Evolutionary conservation across 768 basidiomycete species (phyloP).

Genomic region (Coprinopsis strossmayeri): DNA sequence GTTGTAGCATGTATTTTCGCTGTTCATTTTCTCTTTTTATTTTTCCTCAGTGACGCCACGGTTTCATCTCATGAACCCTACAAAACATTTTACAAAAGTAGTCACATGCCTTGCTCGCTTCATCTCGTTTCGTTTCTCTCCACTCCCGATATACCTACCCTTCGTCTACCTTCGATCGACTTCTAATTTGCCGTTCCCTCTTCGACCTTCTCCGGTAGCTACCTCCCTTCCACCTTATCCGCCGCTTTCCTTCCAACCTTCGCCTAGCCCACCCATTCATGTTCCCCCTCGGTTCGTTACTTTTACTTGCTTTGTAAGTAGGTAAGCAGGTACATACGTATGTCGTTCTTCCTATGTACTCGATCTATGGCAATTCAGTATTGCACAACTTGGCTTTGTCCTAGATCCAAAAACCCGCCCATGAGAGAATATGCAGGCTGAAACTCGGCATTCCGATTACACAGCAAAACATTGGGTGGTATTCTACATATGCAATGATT

Average conservation of each 20-base stretch:
- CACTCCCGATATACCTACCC: background rate
- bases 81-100: constrained; percentile 8
- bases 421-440: too few relatives aligned
- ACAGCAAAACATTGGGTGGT: too few relatives aligned
- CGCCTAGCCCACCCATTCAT: background rate
- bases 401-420: too few relatives aligned
- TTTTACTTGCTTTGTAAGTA: constrained; percentile 1
- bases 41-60: constrained; percentile 5
- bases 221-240: too few relatives aligned
- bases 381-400: too few relatives aligned
- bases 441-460: too few relatives aligned
- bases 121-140: constrained; percentile 11
- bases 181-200: background rate
- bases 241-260: background rate
- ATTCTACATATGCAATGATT: too few relatives aligned
- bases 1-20: constrained; percentile 9
- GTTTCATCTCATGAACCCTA: constrained; percentile 4
- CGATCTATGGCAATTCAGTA: background rate
- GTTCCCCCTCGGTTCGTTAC: background rate
- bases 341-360: constrained; percentile 8
- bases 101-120: constrained; percentile 7
- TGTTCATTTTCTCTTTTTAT: constrained; percentile 9
- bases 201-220: too few relatives aligned
- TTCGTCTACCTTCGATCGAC: constrained; percentile 4
- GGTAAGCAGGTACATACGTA: constrained; percentile 4